These are phyloP conservation scores for Mucor plumbeus DNA, from an alignment of 371 early-diverging fungal genomes.

Conservation along the genomic window DNA sequence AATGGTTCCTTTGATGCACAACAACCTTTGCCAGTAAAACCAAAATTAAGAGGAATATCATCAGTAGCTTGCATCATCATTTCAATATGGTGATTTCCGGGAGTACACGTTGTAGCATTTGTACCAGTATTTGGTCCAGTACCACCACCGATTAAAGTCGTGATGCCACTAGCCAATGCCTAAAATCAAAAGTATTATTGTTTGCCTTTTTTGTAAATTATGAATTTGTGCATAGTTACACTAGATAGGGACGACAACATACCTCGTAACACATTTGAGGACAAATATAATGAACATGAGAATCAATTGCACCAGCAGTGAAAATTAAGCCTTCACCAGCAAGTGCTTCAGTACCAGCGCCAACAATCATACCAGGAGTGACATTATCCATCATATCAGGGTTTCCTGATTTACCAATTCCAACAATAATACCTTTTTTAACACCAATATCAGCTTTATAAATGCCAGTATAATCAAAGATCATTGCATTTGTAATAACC, in stretches of 20 bases:
- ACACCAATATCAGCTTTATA: constrained; percentile 97
- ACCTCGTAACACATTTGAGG: constrained; percentile 84
- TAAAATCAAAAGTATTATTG: constrained; percentile 20
- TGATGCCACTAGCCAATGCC: constrained; percentile 84
- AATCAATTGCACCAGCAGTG: constrained; percentile 92
- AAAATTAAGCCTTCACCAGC: constrained; percentile 92
- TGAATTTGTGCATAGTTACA: constrained; percentile 6
- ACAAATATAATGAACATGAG: constrained; percentile 93
- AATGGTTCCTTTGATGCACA: constrained; percentile 66
- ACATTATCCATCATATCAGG: constrained; percentile 94
- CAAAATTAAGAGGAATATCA: constrained; percentile 86
- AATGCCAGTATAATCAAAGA: constrained; percentile 92
- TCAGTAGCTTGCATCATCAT: constrained; percentile 90
- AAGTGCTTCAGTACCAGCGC: constrained; percentile 88
- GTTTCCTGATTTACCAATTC: constrained; percentile 96
- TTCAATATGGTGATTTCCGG: constrained; percentile 78
- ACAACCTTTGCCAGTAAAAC: constrained; percentile 95
- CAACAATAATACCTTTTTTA: constrained; percentile 80
- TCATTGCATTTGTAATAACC: constrained; percentile 91
- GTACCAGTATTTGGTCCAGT: constrained; percentile 95
- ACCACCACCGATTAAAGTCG: constrained; percentile 93
- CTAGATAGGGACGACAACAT: constrained; percentile 13
- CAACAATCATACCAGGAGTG: constrained; percentile 88
- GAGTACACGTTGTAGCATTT: constrained; percentile 94
- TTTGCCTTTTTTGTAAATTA: constrained; percentile 8